Base-by-base conservation (phyloP, 257 asterid genomes). In the Fraxinus cuspidata region DNA sequence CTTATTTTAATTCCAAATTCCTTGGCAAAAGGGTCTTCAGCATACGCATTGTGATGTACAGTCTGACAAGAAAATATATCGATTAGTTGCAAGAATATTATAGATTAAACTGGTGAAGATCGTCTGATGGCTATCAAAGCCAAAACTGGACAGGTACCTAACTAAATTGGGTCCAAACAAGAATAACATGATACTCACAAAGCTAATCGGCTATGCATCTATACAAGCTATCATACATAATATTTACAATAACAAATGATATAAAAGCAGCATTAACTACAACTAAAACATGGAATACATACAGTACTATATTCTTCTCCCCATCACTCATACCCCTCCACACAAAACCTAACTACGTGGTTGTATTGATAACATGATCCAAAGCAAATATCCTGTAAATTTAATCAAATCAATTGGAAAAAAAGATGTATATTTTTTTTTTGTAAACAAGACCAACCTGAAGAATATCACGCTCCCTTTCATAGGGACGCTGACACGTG, bases 41-140 rank as follows among this genome's bases (percentile, higher is more conserved):
- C 92, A 86, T 96, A 96, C 32, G 95, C 96, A 81, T 96, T 96
- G 27, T 90, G 98, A 12, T 28, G 81, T n/a, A 96, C 98, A 51
- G 99, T 94, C 99, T 96, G 83, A 32, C 73, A 60, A 63, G 71
- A 11, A 18, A 47, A 77, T 25, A 5, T 47, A 10, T 63, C 19
- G 0, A 23, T 63, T 27, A 63, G 19, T 27, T 0, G 19, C 32
- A 63, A 31, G n/a, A 11, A 27, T 27, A 16, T 63, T n/a, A 12
- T 0, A 1, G 21, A 60, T 9, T 25, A 27, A 11, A 63, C 34
- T 63, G 19, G 19, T 9, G 69, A 25, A 11, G 8, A 63, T 11
- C 7, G 11, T 63, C 19, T 4, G 35, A 12, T 25, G 29, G 32
- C 5, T 25, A 63, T 25, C 69, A 27, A 63, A 23, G 15, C 56